These are phyloP conservation scores for Akanthomyces muscarius DNA, from an alignment of 2,329 filamentous ascomycete species.

Conservation along the genomic window DNA sequence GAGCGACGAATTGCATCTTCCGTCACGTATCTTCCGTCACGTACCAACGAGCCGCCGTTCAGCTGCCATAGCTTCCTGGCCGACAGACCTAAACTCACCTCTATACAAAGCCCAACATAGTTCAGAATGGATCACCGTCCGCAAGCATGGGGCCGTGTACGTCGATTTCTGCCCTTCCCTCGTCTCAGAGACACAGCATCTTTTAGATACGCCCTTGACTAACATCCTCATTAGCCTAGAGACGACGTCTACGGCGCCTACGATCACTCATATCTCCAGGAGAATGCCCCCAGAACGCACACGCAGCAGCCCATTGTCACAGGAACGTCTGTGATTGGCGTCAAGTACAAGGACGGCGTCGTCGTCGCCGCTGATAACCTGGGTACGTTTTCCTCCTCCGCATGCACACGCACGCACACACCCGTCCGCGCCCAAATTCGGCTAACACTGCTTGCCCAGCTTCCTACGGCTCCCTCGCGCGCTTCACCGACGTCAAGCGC, in stretches of 20 bases:
- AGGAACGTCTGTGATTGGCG: slow-evolving; percentile 87
- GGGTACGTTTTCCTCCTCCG: slow-evolving; percentile 49
- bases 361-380: slow-evolving; percentile 97
- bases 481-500: slow-evolving; percentile 95
- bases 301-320: slow-evolving; percentile 93
- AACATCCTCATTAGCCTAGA: slow-evolving; percentile 63
- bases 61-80: neutral
- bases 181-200: neutral
- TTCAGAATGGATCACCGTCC: slow-evolving; percentile 65
- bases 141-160: slow-evolving; percentile 68
- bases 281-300: slow-evolving; percentile 69
- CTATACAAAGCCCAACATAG: slow-evolving; percentile 12
- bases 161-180: slow-evolving; percentile 30
- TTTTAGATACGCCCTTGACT: neutral
- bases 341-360: slow-evolving; percentile 95
- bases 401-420: neutral
- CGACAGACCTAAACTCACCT: neutral
- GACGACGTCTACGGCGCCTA: slow-evolving; percentile 96
- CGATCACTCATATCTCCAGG: slow-evolving; percentile 78
- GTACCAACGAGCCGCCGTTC: too few relatives aligned
- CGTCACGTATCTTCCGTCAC: too few relatives aligned
- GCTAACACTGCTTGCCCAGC: slow-evolving; percentile 48
- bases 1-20: neutral
- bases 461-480: slow-evolving; percentile 93
- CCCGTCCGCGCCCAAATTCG: neutral